A percentile compares a stretch with the other conserved stretches of the same genome.
phyloP scores from a whole-genome alignment of 2,329 filamentous ascomycete species.

The Chrysoporthe austroafricana region DNA sequence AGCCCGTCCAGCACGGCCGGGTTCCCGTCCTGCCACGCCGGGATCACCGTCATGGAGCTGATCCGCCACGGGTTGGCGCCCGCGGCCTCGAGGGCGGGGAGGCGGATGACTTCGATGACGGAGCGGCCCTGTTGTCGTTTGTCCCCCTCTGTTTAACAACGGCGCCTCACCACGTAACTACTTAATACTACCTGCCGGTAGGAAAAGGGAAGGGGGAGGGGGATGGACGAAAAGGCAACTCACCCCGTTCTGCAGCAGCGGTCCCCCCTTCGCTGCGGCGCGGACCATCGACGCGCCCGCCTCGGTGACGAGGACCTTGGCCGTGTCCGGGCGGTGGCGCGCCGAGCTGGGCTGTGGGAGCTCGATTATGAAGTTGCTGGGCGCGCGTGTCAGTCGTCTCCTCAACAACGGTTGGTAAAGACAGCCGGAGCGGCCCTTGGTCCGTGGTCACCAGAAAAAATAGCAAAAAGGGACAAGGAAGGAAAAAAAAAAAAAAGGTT shows the following conservation, averaged over 20 bases:
- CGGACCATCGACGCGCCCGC: constrained; percentile 34
- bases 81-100: constrained; percentile 34
- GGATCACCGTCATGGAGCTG: constrained; percentile 31
- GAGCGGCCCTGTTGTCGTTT: constrained; percentile 31
- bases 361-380: constrained; percentile 32
- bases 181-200: no score
- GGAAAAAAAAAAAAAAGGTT: neutral
- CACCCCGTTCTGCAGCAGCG: constrained; percentile 38
- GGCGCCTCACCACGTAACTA: no score
- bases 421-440: no score
- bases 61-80: constrained; percentile 40
- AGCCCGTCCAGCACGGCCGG: constrained; percentile 23
- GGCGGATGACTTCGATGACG: constrained; percentile 35
- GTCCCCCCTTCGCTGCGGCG: constrained; percentile 30
- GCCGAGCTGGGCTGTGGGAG: constrained; percentile 32
- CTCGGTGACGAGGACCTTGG: constrained; percentile 31
- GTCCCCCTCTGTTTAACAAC: neutral
- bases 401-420: no score
- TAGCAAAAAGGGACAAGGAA: no score
- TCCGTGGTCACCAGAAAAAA: neutral
- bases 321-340: constrained; percentile 32
- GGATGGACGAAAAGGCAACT: constrained; percentile 9
- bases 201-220: neutral
- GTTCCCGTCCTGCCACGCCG: constrained; percentile 36
- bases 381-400: neutral